Evolutionary conservation across 129 eudicot genomes (phyloP), one percentile per base, ranked within the genome.

Genomic region (Chrysanthemum lavandulifolium): DNA sequence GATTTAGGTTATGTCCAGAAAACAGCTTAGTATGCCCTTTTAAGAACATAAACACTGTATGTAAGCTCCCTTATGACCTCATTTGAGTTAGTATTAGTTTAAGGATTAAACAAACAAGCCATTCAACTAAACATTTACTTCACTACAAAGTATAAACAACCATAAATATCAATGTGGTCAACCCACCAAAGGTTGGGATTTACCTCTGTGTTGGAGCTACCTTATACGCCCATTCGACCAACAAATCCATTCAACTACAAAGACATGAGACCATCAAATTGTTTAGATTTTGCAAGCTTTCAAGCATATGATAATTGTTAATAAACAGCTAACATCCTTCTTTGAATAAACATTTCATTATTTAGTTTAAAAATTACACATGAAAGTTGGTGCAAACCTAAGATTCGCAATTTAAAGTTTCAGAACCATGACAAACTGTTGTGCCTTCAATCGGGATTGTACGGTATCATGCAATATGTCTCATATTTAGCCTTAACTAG

Each of bases 221-320:
- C 83, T 95, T 95, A 96, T 77, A 1, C 91, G 99, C 71, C 99
- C 99, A 78, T 95, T 95, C 69, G 91, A 84, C 99, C 99, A 95
- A 70, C 96, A 88, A 79, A 95, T 90, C 99, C 99, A 95, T 82
- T 95, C 99, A 74, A 95, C 99, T 95, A 83, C 81, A 82, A 59
- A 29, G 33, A 57, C 47, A 40, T 40, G 10, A 36, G 9, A 43
- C 54, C 33, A 68, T 10, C 65, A 75, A 48, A 65, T 6, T 61
- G 50, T 27, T 76, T 40, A 36, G 1, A 36, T 0, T 5, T 36
- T 36, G 45, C 45, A 36, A 36, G 18, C 54, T 51, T 54, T 64
- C 53, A 74, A 74, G 72, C 65, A 74, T 12, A 43, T 56, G 15
- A 71, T 6, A 18, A 10, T 45, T 59, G 67, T 58, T 60, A 70